phyloP scores from a whole-genome alignment of 345 rosid species.

The Bruguiera gymnorhiza region DNA sequence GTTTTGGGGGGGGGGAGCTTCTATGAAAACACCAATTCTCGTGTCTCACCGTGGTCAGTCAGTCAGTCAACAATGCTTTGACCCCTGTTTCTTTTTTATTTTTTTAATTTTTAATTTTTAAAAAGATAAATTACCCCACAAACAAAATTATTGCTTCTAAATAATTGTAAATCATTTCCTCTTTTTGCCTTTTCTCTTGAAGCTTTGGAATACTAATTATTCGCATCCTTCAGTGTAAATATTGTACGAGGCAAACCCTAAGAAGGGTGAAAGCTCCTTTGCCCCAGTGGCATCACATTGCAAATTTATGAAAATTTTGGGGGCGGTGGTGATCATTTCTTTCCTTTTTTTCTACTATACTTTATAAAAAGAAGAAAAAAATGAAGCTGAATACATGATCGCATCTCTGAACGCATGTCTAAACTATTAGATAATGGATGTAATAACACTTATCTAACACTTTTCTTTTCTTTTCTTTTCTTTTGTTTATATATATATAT shows the following conservation, averaged over 20 bases:
- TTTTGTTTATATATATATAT: too few relatives aligned
- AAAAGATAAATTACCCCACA: conserved; percentile 8
- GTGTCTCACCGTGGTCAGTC: conserved; percentile 39
- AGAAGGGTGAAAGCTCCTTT: not conserved
- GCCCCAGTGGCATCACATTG: conserved; percentile 2
- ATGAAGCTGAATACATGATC: too few relatives aligned
- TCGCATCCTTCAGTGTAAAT: not conserved
- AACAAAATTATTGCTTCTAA: conserved; percentile 44
- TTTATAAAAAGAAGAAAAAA: not conserved
- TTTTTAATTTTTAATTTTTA: not conserved
- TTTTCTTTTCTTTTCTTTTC: too few relatives aligned
- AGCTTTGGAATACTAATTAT: too few relatives aligned
- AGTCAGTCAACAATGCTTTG: conserved; percentile 46
- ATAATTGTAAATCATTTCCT: conserved; percentile 42
- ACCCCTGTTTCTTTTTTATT: conserved; percentile 24
- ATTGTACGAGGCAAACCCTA: not conserved
- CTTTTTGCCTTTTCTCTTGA: too few relatives aligned
- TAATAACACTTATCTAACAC: too few relatives aligned
- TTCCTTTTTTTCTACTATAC: not conserved
- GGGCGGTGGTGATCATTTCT: conserved; percentile 3
- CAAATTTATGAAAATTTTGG: not conserved
- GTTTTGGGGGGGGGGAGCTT: conserved; percentile 7
- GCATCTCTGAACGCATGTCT: too few relatives aligned
- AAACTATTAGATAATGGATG: too few relatives aligned
- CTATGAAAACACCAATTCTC: conserved; percentile 18